Conservation (phyloP, 495 filamentous ascomycete genomes). For the Neurospora pannonica region DNA sequence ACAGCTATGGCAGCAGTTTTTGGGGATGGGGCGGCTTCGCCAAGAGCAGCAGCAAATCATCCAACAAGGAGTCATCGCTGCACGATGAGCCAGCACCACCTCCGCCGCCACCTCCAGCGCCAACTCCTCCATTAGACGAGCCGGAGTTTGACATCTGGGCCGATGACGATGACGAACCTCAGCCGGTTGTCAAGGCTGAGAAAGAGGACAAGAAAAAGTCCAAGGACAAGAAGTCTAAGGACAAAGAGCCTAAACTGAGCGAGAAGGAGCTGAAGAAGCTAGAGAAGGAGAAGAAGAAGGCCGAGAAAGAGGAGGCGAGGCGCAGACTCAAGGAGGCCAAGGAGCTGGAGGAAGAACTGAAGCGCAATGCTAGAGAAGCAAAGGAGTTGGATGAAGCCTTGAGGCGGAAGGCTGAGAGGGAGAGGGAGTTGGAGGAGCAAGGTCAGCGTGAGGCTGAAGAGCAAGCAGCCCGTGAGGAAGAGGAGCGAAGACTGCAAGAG, state of each 20-base stretch:
- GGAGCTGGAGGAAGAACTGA: constrained; percentile 18
- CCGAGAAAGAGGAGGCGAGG: constrained; percentile 29
- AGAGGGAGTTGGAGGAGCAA: constrained; percentile 21
- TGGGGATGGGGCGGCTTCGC: constrained; percentile 28
- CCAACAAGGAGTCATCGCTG: constrained; percentile 15
- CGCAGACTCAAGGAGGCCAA: constrained; percentile 25
- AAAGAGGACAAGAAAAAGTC: constrained; percentile 10
- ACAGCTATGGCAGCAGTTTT: constrained; percentile 27
- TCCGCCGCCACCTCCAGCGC: constrained; percentile 15
- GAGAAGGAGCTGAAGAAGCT: constrained; percentile 23
- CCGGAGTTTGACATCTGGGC: neutral
- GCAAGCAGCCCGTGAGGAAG: constrained; percentile 19
- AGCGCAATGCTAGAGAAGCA: constrained; percentile 23
- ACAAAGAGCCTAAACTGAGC: constrained; percentile 19
- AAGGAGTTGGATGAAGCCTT: constrained; percentile 9
- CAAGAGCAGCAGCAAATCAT: constrained; percentile 33
- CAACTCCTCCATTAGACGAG: neutral
- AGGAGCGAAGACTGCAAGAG: constrained; percentile 24
- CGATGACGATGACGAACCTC: constrained; percentile 4
- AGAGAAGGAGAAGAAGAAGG: constrained; percentile 22
- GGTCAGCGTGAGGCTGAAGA: constrained; percentile 22
- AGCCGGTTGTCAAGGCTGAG: constrained; percentile 12
- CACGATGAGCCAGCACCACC: constrained; percentile 13
- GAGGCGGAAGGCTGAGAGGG: constrained; percentile 24
- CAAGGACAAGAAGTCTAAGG: constrained; percentile 18